Evolutionary conservation across 495 filamentous ascomycete species (phyloP).

Genomic region (Xylaria curta): DNA sequence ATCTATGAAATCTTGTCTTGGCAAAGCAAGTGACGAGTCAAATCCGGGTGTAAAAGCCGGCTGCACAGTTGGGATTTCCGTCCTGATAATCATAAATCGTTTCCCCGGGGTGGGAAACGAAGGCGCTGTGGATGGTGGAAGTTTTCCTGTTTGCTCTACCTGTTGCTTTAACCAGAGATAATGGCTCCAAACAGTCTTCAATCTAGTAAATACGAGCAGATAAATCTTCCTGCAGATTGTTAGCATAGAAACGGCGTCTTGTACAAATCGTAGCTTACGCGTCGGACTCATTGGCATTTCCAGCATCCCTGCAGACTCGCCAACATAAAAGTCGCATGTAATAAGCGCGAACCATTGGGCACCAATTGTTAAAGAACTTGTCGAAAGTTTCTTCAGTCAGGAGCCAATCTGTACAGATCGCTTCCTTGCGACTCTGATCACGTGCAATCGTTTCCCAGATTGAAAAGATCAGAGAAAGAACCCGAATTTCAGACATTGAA

Average conservation of each 20-base stretch:
- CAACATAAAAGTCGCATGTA: conserved; percentile 94
- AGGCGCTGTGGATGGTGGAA: conserved; percentile 77
- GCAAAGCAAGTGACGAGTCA: conserved; percentile 41
- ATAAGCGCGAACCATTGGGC: conserved; percentile 96
- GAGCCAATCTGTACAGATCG: conserved; percentile 79
- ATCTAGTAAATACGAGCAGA: conserved; percentile 67
- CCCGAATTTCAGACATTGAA: conserved; percentile 89
- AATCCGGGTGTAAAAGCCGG: conserved; percentile 52
- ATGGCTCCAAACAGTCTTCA: conserved; percentile 78
- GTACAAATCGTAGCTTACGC: conserved; percentile 58
- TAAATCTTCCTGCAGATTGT: conserved; percentile 65
- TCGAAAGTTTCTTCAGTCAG: conserved; percentile 80
- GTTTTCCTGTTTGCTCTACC: conserved; percentile 59
- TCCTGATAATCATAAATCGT: conserved; percentile 88
- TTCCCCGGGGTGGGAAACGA: conserved; percentile 90
- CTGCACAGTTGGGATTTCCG: conserved; percentile 69
- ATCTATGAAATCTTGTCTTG: conserved; percentile 24
- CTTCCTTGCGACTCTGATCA: conserved; percentile 71
- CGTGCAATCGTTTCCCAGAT: conserved; percentile 77
- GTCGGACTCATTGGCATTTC: conserved; percentile 69
- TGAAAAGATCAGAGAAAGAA: conserved; percentile 84
- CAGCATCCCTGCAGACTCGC: conserved; percentile 83
- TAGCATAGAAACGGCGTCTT: conserved; percentile 25
- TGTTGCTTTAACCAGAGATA: conserved; percentile 75
- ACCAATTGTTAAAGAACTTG: conserved; percentile 94